Percentiles rank a stretch among this genome's conserved stretches.
phyloP scores from a whole-genome alignment of 73 alveolate genomes.

The Paraurostyla sp. region DNA sequence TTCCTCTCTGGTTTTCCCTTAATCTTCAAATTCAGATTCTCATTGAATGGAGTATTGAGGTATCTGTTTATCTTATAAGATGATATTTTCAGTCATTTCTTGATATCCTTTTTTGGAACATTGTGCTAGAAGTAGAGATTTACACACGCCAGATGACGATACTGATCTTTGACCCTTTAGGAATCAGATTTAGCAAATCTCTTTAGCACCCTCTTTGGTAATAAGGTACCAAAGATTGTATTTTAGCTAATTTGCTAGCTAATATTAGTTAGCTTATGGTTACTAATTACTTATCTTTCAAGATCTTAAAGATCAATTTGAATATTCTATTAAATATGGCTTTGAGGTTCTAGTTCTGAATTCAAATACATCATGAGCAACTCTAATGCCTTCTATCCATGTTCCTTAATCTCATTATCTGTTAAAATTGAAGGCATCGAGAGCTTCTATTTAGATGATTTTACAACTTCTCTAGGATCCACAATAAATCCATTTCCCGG shows the following conservation, averaged over 20 bases:
- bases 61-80: not conserved
- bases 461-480: not conserved
- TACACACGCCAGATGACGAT: not conserved
- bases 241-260: not conserved
- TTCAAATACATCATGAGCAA: not conserved
- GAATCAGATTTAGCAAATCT: not conserved
- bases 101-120: not conserved
- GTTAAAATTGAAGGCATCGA: not conserved
- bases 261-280: not conserved
- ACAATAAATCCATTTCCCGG: not conserved
- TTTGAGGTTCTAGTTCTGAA: not conserved
- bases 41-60: not conserved
- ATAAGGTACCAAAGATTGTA: not conserved
- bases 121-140: not conserved
- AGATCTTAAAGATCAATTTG: not conserved
- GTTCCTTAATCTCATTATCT: not conserved
- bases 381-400: not conserved
- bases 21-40: not conserved
- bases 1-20: not conserved
- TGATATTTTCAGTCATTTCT: not conserved
- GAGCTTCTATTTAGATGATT: not conserved
- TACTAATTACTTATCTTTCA: not conserved
- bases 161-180: not conserved
- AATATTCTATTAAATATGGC: not conserved
- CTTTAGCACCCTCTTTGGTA: not conserved